Evolutionary conservation across 805 yeast species (phyloP), one percentile per base, ranked within the genome.

Genomic region (Tetrapisispora namnaoensis): DNA sequence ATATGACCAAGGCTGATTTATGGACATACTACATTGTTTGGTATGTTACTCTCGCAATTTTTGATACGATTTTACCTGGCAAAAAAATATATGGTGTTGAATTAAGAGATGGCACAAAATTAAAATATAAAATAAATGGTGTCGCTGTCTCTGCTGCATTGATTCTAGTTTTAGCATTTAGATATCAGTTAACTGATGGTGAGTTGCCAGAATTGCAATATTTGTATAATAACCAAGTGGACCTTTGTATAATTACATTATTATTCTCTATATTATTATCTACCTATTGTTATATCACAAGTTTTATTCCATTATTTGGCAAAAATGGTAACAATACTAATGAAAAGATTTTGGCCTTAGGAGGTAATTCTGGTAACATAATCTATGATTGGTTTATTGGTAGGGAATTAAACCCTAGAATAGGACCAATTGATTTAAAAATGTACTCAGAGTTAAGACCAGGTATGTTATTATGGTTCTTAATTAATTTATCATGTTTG

Each of bases 371-470:
- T 0, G 86, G 87, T 0, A 80, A 77, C 55, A 55, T 67, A 0
- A 56, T 91, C 10, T 91, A 86, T 62, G 96, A 93, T 61, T 90
- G 96, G 97, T 93, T 89, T 62, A 89, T 93, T 62, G 99, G 99
- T 30, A 80, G 99, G 51, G 98, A 91, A 68, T 73, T 93, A 61
- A 93, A 93, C 64, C 99, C 98, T 27, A 75, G 98, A 57, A 34
- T 54, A 50, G 93, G 95, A 1, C 60, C 76, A 0, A 79, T 90
- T 74, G 99, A 93, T 63, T 80, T 93, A 65, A 93, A 93, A 69
- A 67, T 89, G 56, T 93, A 86, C 60, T 86, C 96, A 66, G 99
- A 93, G 66, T 76, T 93, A 65, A 80, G 96, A 59, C 99, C 99
- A 1, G 99, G 99, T 5, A 73, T 93, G 77, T 69, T 91, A 47